Conservation (phyloP, 2,329 filamentous ascomycete genomes). For the Neoscytalidium dimidiatum region DNA sequence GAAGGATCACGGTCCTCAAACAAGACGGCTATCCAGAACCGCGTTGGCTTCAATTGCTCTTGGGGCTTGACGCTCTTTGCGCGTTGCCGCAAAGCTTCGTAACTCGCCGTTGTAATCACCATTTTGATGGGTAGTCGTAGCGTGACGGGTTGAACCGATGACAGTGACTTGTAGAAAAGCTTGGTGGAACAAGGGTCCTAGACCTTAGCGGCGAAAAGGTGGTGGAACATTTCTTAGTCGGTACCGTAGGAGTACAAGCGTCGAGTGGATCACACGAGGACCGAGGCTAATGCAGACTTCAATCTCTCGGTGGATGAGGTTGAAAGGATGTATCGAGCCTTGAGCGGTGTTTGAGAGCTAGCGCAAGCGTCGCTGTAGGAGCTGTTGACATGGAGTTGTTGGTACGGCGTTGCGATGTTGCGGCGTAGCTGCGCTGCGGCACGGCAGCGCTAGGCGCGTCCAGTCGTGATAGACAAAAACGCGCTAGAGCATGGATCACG, state of each 20-base stretch:
- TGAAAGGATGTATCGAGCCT: neutral
- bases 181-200: neutral
- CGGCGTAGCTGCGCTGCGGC: neutral
- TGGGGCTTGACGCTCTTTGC: conserved; percentile 25
- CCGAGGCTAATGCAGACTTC: neutral
- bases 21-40: conserved; percentile 40
- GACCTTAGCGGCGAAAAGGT: neutral
- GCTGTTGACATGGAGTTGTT: neutral
- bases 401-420: neutral
- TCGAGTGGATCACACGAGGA: neutral
- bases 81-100: neutral
- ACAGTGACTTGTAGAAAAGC: neutral
- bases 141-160: neutral
- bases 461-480: neutral
- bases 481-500: neutral
- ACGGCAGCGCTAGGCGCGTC: neutral
- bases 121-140: neutral
- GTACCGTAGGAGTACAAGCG: neutral
- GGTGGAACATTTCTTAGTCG: neutral
- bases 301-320: neutral
- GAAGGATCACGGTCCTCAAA: conserved; percentile 24
- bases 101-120: neutral
- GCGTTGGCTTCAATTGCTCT: conserved; percentile 25
- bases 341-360: neutral
- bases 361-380: neutral